phyloP scores from a whole-genome alignment of 176 grass and related monocot species.

The Eragrostis curvula region DNA sequence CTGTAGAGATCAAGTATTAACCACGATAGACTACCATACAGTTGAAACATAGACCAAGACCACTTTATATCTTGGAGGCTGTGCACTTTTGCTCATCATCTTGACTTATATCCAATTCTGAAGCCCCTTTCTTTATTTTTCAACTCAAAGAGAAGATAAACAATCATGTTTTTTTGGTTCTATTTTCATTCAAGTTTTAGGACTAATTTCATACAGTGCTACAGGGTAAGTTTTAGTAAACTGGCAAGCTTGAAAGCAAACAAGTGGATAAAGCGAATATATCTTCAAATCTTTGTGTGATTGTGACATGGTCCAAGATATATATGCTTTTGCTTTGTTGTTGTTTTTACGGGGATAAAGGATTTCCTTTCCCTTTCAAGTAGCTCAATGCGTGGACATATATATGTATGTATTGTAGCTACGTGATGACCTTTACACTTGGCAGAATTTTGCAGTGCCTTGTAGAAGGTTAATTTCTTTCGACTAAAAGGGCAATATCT shows the following conservation, averaged over 20 bases:
- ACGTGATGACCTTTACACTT: conserved; percentile 47
- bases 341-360: conserved; percentile 40
- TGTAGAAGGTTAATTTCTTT: conserved; percentile 38
- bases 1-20: conserved; percentile 11
- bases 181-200: conserved; percentile 17
- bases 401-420: conserved; percentile 4
- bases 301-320: conserved; percentile 57
- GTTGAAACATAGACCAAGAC: conserved; percentile 28
- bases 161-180: conserved; percentile 6
- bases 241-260: conserved; percentile 38
- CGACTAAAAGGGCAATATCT: conserved; percentile 37
- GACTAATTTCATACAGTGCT: conserved; percentile 5
- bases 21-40: not conserved
- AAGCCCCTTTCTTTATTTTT: conserved; percentile 35
- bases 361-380: conserved; percentile 54
- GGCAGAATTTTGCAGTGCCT: conserved; percentile 48
- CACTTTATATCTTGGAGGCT: conserved; percentile 43
- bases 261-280: conserved; percentile 55
- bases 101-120: conserved; percentile 44
- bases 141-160: conserved; percentile 27
- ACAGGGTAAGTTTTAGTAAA: conserved; percentile 28
- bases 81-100: conserved; percentile 42
- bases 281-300: conserved; percentile 54
- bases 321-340: conserved; percentile 52
- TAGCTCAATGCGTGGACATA: conserved; percentile 34